Evolutionary conservation across 202 grass and related monocot genomes (phyloP).

Genomic region (Alloteropsis angusta): DNA sequence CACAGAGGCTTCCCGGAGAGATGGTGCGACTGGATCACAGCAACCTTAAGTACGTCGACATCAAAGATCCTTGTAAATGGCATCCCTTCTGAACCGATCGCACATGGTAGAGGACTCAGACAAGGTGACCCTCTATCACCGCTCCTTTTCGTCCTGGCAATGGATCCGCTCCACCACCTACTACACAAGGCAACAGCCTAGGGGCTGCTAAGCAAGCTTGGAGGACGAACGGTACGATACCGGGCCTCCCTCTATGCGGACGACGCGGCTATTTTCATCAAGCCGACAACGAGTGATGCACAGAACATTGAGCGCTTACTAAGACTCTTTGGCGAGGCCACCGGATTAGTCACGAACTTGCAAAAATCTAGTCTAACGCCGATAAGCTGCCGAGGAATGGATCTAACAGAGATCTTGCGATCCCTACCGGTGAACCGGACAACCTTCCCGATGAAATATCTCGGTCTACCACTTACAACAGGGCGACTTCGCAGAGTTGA

Average conservation of each 20-base stretch:
- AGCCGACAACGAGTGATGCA: neutral
- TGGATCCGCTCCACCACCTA: rapidly evolving
- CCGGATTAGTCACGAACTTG: too few relatives aligned
- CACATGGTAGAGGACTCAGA: neutral
- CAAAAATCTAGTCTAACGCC: too few relatives aligned
- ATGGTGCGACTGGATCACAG: neutral
- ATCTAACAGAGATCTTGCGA: too few relatives aligned
- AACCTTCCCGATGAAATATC: too few relatives aligned
- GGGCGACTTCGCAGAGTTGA: too few relatives aligned
- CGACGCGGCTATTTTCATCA: neutral
- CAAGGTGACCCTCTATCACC: neutral
- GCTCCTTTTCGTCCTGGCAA: neutral
- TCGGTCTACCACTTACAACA: too few relatives aligned
- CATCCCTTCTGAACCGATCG: rapidly evolving
- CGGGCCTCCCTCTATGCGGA: neutral
- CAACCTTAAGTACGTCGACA: rapidly evolving
- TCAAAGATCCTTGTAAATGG: neutral
- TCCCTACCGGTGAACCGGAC: too few relatives aligned
- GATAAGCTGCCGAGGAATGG: too few relatives aligned
- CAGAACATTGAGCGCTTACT: too few relatives aligned
- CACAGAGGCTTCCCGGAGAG: rapidly evolving
- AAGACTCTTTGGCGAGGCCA: too few relatives aligned
- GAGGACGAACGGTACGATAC: rapidly evolving
- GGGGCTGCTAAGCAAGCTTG: neutral
- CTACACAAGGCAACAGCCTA: rapidly evolving